Conservation (phyloP, 805 yeast species). For the Saccharomycopsis vini region DNA sequence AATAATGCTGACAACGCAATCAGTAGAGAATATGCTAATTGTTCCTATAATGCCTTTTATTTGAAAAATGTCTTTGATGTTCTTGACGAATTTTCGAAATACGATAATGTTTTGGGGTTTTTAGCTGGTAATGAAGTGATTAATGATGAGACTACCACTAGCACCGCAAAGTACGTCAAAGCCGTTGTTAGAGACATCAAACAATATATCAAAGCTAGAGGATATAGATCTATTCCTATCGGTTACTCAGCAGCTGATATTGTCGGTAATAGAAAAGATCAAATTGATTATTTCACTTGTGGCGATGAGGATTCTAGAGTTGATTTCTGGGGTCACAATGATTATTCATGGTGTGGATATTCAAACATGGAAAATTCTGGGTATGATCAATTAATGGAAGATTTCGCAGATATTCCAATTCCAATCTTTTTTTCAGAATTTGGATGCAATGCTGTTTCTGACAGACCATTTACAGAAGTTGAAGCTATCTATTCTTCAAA, state of each 20-base stretch:
- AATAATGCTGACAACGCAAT: slow-evolving; percentile 65
- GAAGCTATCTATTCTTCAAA: slow-evolving; percentile 59
- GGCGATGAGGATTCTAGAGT: slow-evolving; percentile 73
- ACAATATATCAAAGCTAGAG: slow-evolving; percentile 49
- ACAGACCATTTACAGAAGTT: slow-evolving; percentile 79
- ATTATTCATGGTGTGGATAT: slow-evolving; percentile 89
- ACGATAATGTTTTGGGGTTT: slow-evolving; percentile 61
- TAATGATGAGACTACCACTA: slow-evolving; percentile 47
- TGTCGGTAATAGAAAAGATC: slow-evolving; percentile 53
- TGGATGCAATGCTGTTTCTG: slow-evolving; percentile 64
- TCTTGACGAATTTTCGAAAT: slow-evolving; percentile 53
- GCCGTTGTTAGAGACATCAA: slow-evolving; percentile 78
- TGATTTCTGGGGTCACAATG: slow-evolving; percentile 89
- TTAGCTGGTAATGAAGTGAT: slow-evolving; percentile 80
- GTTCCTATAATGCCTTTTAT: slow-evolving; percentile 68
- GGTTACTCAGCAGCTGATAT: slow-evolving; percentile 92
- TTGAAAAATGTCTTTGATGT: slow-evolving; percentile 84
- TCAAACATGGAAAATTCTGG: slow-evolving; percentile 65
- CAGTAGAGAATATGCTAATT: slow-evolving; percentile 47
- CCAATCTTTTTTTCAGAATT: slow-evolving; percentile 81
- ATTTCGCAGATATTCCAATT: slow-evolving; percentile 60
- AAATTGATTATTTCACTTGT: slow-evolving; percentile 81
- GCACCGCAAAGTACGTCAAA: slow-evolving; percentile 67
- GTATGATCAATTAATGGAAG: slow-evolving; percentile 55
- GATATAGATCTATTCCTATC: slow-evolving; percentile 59